Evolutionary conservation across 805 yeast genomes (phyloP), one percentile per base, ranked within the genome.

Genomic region (Yamadazyma paraphyllophila): DNA sequence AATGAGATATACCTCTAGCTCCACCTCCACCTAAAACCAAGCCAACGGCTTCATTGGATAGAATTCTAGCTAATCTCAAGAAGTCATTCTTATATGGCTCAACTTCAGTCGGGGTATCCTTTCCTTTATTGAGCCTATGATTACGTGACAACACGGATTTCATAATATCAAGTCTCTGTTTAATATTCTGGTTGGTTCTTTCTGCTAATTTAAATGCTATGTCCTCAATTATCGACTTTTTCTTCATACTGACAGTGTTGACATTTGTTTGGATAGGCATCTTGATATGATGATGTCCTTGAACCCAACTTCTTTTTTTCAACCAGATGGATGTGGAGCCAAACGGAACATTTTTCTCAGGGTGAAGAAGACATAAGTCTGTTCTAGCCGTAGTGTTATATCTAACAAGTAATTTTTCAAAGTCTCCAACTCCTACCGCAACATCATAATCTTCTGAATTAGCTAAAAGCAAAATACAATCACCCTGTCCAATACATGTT

Each of bases 21-120:
- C 99, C 99, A 34, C 99, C 99, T 11, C 99, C 99, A 6, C 99
- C 99, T 3, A 92, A 71, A 5, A 92, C 97, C 14, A 94, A 70
- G 0, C 98, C 99, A 34, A 94, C 87, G 0, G 97, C 96, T 60
- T 90, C 89, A 7, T 96, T 96, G 0, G 97, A 87, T 12, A 92
- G 66, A 7, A 94, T 78, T 57, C 99, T 76, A 0, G 99, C 98
- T 31, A 92, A 66, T 46, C 99, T 76, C 63, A 88, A 72, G 61
- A 94, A 94, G 62, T 92, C 99, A 61, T 84, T 85, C 62, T 91
- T 91, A 60, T 87, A 90, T 10, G 78, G 67, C 53, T 73, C 75
- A 47, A 63, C 62, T 31, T 58, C 59, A 37, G 53, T 52, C 9
- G 56, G 41, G 4, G 53, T 44, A 4, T 61, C 61, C 15, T 52